phyloP scores from a whole-genome alignment of 2,329 filamentous ascomycete species.

The Periconia macrospinosa region DNA sequence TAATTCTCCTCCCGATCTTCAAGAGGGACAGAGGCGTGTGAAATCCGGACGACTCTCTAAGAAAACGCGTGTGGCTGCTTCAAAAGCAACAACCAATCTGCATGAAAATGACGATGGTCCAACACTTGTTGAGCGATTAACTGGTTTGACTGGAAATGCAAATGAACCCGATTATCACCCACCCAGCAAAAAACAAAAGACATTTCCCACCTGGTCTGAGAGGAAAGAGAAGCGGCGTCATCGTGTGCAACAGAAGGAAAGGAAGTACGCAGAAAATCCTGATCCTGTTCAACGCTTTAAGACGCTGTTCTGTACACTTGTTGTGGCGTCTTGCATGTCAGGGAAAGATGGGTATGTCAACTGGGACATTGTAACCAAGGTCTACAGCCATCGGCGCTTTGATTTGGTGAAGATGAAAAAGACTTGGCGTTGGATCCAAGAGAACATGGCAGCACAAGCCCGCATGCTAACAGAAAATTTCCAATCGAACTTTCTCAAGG shows the following conservation, averaged over 20 bases:
- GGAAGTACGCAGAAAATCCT: constrained; percentile 15
- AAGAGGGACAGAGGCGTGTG: neutral
- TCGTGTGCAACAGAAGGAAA: constrained; percentile 14
- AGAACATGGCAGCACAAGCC: constrained; percentile 48
- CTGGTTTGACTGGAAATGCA: constrained; percentile 36
- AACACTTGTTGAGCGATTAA: constrained; percentile 37
- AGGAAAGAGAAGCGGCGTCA: constrained; percentile 14
- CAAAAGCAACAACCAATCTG: neutral
- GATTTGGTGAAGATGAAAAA: constrained; percentile 35
- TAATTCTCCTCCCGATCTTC: neutral
- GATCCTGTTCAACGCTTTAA: constrained; percentile 31
- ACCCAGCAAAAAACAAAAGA: constrained; percentile 11
- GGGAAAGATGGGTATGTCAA: constrained; percentile 41
- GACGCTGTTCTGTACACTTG: constrained; percentile 33
- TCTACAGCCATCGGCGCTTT: constrained; percentile 43
- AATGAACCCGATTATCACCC: constrained; percentile 30
- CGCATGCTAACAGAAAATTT: constrained; percentile 64
- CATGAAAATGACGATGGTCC: constrained; percentile 10
- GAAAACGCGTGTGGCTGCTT: neutral
- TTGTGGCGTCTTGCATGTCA: constrained; percentile 36
- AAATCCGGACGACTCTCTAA: constrained; percentile 10
- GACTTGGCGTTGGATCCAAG: constrained; percentile 42
- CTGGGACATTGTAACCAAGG: constrained; percentile 47
- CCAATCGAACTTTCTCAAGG: constrained; percentile 65
- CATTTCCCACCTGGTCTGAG: constrained; percentile 12